Conservation (phyloP, 139 green algal species). For the Coelastrella sp. region DNA sequence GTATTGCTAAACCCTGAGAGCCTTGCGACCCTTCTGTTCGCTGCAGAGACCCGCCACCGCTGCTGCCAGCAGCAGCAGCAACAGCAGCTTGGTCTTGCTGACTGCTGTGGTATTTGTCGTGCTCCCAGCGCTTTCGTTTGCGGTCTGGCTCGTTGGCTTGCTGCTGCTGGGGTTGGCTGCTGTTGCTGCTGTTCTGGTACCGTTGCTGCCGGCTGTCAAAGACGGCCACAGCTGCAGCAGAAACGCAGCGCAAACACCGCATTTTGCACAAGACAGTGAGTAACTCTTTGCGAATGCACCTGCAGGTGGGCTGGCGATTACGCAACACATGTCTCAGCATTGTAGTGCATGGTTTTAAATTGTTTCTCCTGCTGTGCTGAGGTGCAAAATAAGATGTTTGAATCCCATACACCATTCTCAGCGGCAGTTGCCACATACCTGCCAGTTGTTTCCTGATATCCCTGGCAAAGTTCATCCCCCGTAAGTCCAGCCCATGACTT, state of each 20-base stretch:
- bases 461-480: conserved; percentile 88
- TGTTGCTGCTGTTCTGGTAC: not conserved
- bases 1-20: conserved; percentile 11
- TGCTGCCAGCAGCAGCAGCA: not conserved
- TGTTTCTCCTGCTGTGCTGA: too few relatives aligned
- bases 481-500: conserved; percentile 76
- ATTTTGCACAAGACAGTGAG: too few relatives aligned
- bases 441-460: conserved; percentile 91
- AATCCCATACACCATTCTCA: too few relatives aligned
- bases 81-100: not conserved
- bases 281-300: too few relatives aligned
- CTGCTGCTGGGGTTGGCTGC: conserved; percentile 9
- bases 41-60: not conserved
- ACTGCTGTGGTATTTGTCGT: not conserved
- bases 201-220: conserved; percentile 16
- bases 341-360: too few relatives aligned
- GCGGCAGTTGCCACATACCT: conserved; percentile 34
- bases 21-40: not conserved
- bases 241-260: too few relatives aligned
- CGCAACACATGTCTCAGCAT: too few relatives aligned
- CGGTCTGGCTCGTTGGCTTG: not conserved
- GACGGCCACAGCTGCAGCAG: conserved; percentile 9
- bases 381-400: too few relatives aligned
- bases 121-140: conserved; percentile 29
- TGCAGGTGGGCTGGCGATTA: too few relatives aligned